Evolutionary conservation across 768 basidiomycete genomes (phyloP).

Genomic region (Polyporus arcularius): DNA sequence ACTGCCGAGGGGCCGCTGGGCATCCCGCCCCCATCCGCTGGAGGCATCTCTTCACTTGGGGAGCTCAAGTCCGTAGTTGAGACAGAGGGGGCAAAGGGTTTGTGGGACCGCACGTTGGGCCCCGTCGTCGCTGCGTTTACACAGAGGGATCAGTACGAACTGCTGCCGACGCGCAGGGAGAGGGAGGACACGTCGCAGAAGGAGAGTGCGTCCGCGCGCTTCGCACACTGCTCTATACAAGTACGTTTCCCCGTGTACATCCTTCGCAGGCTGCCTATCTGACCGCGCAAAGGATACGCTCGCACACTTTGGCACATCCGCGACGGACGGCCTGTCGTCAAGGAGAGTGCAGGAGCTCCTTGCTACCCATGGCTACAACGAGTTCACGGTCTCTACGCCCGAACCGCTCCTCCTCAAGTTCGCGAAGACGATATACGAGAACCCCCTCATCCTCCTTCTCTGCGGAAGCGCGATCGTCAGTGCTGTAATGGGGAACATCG

Average conservation of each 20-base stretch:
- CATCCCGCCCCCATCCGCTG: constrained; percentile 37
- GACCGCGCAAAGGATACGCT: constrained; percentile 57
- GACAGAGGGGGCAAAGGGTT: constrained; percentile 32
- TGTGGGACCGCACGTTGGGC: constrained; percentile 49
- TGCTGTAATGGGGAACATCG: constrained; percentile 91
- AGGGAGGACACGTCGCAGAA: constrained; percentile 21
- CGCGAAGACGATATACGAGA: constrained; percentile 93
- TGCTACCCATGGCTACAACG: constrained; percentile 83
- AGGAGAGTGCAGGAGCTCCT: constrained; percentile 65
- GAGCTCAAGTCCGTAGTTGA: constrained; percentile 28
- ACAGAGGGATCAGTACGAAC: constrained; percentile 24
- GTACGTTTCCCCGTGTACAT: constrained; percentile 39
- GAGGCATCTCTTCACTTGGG: constrained; percentile 40
- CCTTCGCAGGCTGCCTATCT: not conserved
- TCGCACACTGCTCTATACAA: constrained; percentile 66
- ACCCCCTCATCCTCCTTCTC: constrained; percentile 86
- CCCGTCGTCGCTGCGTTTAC: constrained; percentile 16
- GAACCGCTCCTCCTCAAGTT: constrained; percentile 87
- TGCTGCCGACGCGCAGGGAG: constrained; percentile 30
- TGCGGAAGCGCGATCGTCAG: constrained; percentile 90
- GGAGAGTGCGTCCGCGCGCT: constrained; percentile 65
- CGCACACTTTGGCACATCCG: constrained; percentile 65
- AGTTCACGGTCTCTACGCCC: constrained; percentile 83
- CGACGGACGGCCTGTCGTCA: constrained; percentile 60
- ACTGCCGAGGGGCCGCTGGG: constrained; percentile 47